A percentile compares a stretch with the other conserved stretches of the same genome.
These are phyloP conservation scores for Xylona heveae DNA, from an alignment of 495 filamentous ascomycete genomes.

Conservation along the genomic window DNA sequence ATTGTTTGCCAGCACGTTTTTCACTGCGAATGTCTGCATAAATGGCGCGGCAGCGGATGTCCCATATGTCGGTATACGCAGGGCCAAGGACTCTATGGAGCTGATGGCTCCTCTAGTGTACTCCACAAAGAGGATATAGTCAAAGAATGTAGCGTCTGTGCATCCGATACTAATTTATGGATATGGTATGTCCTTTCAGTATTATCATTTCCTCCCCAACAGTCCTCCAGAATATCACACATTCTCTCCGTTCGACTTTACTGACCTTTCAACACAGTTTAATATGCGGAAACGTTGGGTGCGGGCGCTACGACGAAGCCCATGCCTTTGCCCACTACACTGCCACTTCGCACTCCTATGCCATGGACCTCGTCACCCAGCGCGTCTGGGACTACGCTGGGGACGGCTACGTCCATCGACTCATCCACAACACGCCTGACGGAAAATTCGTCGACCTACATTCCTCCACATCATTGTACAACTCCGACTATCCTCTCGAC, in stretches of 20 bases:
- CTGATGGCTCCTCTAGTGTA: constrained; percentile 11
- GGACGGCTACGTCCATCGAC: constrained; percentile 85
- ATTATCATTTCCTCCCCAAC: background rate
- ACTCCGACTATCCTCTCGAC: constrained; percentile 8
- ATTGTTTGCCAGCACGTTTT: constrained; percentile 97
- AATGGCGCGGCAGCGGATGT: constrained; percentile 86
- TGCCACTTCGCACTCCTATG: constrained; percentile 69
- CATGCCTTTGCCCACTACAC: constrained; percentile 93
- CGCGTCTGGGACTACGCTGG: constrained; percentile 95
- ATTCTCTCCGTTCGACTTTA: background rate
- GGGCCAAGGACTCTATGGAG: constrained; percentile 20
- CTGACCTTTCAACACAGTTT: constrained; percentile 31
- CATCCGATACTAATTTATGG: constrained; percentile 68
- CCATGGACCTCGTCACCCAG: constrained; percentile 79
- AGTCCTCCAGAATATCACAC: background rate
- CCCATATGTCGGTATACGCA: constrained; percentile 86
- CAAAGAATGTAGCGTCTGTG: constrained; percentile 50
- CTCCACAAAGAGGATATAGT: constrained; percentile 18
- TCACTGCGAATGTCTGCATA: constrained; percentile 89
- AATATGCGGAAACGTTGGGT: constrained; percentile 84
- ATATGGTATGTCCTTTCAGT: constrained; percentile 19
- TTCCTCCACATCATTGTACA: constrained; percentile 12
- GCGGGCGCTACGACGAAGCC: constrained; percentile 80
- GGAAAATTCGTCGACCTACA: constrained; percentile 79
- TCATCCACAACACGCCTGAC: constrained; percentile 81